phyloP scores from a whole-genome alignment of 139 green algal species.

The Asterochloris sp. region DNA sequence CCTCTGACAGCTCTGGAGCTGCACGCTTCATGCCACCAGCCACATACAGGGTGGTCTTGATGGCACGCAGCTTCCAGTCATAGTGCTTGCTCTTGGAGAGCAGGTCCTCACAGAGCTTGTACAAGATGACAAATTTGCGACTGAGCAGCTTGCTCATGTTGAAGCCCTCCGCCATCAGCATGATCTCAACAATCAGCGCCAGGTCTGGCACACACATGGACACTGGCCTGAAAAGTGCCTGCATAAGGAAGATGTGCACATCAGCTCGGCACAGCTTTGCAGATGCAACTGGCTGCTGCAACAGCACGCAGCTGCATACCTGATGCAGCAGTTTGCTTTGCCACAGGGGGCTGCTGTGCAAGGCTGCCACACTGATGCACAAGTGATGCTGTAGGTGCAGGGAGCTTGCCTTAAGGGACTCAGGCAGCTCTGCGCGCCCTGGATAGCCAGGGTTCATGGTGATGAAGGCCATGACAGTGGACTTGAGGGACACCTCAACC shows the following conservation, averaged over 20 bases:
- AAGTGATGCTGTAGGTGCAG: too few species aligned
- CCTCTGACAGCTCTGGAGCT: conserved; percentile 80
- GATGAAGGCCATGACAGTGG: conserved; percentile 89
- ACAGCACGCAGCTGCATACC: too few species aligned
- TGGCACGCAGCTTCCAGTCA: conserved; percentile 96
- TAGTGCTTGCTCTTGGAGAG: conserved; percentile 88
- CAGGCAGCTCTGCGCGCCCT: conserved; percentile 84
- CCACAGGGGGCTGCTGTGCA: too few species aligned
- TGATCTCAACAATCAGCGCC: conserved; percentile 92
- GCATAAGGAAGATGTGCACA: background rate
- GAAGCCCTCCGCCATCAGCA: conserved; percentile 96
- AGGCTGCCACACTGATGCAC: too few species aligned
- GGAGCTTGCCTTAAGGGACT: conserved; percentile 76
- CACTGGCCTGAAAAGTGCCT: conserved; percentile 88
- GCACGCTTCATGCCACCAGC: conserved; percentile 89
- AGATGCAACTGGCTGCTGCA: background rate
- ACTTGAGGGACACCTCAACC: conserved; percentile 43
- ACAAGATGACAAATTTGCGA: conserved; percentile 93
- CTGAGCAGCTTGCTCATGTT: conserved; percentile 80
- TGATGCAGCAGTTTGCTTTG: too few species aligned
- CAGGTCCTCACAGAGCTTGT: conserved; percentile 91
- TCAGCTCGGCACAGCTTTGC: background rate
- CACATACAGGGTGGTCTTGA: conserved; percentile 96
- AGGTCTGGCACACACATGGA: conserved; percentile 90
- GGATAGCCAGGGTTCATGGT: conserved; percentile 97